Evolutionary conservation across 345 rosid species (phyloP), one percentile per base, ranked within the genome.

Genomic region (Gossypium arboreum): DNA sequence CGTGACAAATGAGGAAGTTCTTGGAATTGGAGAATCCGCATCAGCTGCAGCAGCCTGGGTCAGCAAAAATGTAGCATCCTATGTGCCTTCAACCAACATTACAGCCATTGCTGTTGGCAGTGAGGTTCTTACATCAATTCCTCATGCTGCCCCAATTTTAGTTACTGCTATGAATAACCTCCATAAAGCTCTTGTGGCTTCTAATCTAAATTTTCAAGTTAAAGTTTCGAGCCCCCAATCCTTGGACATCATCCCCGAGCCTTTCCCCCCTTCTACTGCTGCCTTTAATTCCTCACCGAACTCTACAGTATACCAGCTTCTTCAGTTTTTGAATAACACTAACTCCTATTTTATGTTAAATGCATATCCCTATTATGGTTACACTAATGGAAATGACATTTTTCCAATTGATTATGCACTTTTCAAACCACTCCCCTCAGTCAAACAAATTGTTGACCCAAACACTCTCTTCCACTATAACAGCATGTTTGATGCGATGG

Each of bases 401-500:
- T 96, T 90, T 69, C 99, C 99, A 47, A 73, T 96, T 0, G 99
- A 96, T 63, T 96, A 90, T 59, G 94, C 98, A 16, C 86, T 96
- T 65, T 93, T 93, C 79, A 88, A 82, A 29, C 80, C 87, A 61
- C 93, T 96, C 44, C 77, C 94, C 15, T 54, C 94, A 0, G 98
- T 89, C 61, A 96, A 96, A 76, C 99, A 96, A 87, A 93, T 93
- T 51, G 98, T 96, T 81, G 99, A 96, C 76, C 98, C 98, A 2
- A 96, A 93, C 86, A 96, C 99, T 48, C 91, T 96, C 73, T 83
- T 87, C 47, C 97, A 86, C 77, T 96, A 90, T 78, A 80, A 84
- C 81, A 93, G 99, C 83, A 93, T 96, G 99, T 90, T 93, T 77
- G 99, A 96, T 72, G 94, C 97, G 1, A 90, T 96, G 98, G 94